Conservation (phyloP, 2,329 filamentous ascomycete genomes). For the Alternaria sp. region DNA sequence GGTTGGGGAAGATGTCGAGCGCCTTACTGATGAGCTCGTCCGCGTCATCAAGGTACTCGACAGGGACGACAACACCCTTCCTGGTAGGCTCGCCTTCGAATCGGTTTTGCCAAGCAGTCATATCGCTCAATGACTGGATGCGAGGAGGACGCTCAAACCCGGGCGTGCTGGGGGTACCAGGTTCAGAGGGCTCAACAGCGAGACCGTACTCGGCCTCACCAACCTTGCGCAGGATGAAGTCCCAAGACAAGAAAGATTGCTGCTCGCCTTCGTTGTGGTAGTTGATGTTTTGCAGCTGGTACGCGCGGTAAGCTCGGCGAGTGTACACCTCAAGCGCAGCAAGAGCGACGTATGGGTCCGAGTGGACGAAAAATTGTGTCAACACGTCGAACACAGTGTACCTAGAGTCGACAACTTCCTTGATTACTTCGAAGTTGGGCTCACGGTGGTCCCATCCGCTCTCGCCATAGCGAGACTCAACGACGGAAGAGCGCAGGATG, state of each 20-base stretch:
- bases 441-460: constrained; percentile 96
- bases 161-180: constrained; percentile 76
- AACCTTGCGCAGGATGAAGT: constrained; percentile 93
- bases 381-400: constrained; percentile 98
- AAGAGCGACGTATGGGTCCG: constrained; percentile 91
- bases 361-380: constrained; percentile 92
- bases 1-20: constrained; percentile 79
- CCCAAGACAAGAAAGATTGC: constrained; percentile 87
- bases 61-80: constrained; percentile 94
- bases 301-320: constrained; percentile 95
- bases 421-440: constrained; percentile 88
- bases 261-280: constrained; percentile 83
- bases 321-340: constrained; percentile 96
- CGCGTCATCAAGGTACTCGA: constrained; percentile 91
- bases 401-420: constrained; percentile 98
- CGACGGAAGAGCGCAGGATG: constrained; percentile 92
- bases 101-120: constrained; percentile 84
- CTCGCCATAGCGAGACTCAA: constrained; percentile 97
- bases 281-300: constrained; percentile 86
- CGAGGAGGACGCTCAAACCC: constrained; percentile 73
- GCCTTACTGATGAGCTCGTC: constrained; percentile 87
- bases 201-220: constrained; percentile 90
- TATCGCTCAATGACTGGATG: constrained; percentile 94
- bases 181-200: constrained; percentile 78
- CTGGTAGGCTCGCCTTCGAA: constrained; percentile 77